Evolutionary conservation across 768 basidiomycete genomes (phyloP).

Genomic region (Termitomyces sp.): DNA sequence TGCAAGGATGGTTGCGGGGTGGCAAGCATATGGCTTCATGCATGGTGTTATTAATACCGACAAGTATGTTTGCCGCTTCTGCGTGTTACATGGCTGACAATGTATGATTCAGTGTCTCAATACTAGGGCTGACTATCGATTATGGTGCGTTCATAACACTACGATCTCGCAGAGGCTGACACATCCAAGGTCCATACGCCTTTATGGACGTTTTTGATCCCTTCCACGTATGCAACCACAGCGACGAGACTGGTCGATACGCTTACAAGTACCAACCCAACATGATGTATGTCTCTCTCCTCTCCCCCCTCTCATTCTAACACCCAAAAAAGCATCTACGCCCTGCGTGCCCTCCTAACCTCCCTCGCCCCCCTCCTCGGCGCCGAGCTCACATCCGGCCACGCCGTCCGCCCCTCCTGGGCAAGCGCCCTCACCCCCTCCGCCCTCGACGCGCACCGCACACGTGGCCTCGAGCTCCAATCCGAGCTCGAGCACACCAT

Average conservation of each 20-base stretch:
- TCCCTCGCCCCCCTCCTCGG: slow-evolving; percentile 85
- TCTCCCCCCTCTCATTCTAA: background rate
- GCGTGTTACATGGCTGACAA: background rate
- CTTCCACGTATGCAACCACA: slow-evolving; percentile 87
- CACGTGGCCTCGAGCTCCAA: background rate
- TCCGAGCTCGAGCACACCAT: background rate
- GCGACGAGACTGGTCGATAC: slow-evolving; percentile 73
- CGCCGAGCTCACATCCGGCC: slow-evolving; percentile 59
- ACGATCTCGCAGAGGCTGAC: background rate
- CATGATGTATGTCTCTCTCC: slow-evolving; percentile 55
- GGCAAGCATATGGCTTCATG: slow-evolving; percentile 96
- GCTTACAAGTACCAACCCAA: slow-evolving; percentile 77
- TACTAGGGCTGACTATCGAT: slow-evolving; percentile 73
- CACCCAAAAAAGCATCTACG: slow-evolving; percentile 53
- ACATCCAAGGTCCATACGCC: slow-evolving; percentile 70
- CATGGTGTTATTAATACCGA: slow-evolving; percentile 98
- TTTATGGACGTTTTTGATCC: slow-evolving; percentile 93
- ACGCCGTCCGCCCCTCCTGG: slow-evolving; percentile 58
- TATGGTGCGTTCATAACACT: slow-evolving; percentile 39
- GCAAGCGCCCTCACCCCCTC: too few species aligned
- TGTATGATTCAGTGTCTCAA: slow-evolving; percentile 56
- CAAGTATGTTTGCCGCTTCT: slow-evolving; percentile 43
- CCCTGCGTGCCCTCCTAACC: slow-evolving; percentile 69
- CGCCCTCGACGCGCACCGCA: background rate
- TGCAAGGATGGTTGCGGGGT: slow-evolving; percentile 88